phyloP scores from a whole-genome alignment of 805 yeast species.

The Cyberlindnera xishuangbannaensis region DNA sequence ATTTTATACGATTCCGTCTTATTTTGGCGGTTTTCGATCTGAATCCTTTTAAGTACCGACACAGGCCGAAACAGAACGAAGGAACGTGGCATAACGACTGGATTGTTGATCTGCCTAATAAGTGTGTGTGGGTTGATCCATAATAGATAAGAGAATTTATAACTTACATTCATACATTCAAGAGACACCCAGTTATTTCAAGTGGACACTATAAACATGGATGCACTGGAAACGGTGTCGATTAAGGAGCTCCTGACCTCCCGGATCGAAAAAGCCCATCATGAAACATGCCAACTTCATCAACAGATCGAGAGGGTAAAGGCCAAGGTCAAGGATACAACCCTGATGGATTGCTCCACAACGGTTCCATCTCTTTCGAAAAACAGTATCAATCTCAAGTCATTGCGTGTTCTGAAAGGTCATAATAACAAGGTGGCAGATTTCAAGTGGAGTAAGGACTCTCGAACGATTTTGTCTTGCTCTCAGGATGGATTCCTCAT shows the following conservation, averaged over 20 bases:
- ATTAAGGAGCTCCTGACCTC: constrained; percentile 11
- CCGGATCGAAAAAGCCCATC: constrained; percentile 33
- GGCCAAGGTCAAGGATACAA: constrained; percentile 38
- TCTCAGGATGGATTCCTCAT: constrained; percentile 85
- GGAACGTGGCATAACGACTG: too few relatives aligned
- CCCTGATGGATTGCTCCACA: constrained; percentile 34
- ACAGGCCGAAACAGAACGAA: too few relatives aligned
- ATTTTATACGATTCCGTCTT: too few relatives aligned
- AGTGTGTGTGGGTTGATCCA: too few relatives aligned
- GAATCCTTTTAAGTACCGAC: too few relatives aligned
- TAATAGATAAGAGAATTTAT: too few relatives aligned
- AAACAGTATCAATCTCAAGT: constrained; percentile 27
- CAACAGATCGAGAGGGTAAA: constrained; percentile 42
- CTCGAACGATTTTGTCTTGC: constrained; percentile 58
- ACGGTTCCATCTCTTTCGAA: constrained; percentile 13
- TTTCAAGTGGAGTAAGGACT: constrained; percentile 62
- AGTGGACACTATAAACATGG: too few relatives aligned
- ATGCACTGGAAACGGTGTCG: constrained; percentile 1
- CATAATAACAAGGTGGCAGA: constrained; percentile 72
- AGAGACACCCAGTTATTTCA: too few relatives aligned
- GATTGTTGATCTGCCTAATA: too few relatives aligned
- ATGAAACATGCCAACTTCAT: constrained; percentile 42
- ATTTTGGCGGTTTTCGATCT: too few relatives aligned
- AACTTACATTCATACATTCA: too few relatives aligned
- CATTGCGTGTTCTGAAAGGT: constrained; percentile 34